Base-by-base conservation (phyloP, 495 filamentous ascomycete genomes). In the Trichoderma virens region DNA sequence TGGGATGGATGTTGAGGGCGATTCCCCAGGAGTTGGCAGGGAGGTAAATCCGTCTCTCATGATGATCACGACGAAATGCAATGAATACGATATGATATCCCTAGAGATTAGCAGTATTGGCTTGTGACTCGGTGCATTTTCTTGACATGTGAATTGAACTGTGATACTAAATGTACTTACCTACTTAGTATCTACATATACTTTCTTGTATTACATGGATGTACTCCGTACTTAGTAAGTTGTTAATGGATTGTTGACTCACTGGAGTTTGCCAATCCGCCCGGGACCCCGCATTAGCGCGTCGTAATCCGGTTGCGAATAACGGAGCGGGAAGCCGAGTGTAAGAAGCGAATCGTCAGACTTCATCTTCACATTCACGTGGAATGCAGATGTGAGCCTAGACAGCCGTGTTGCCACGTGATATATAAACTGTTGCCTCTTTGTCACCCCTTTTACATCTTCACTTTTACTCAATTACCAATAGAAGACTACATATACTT, bases 31-130 rank as follows among this genome's bases (percentile, higher is more conserved):
- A 30, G 25, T 56, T 31, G 11, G 18, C 45, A n/a, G 51, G 51
- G 51, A 56, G 27, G 25, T 9, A 11, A 30, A 43, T 28, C 20
- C 20, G 31, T 14, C 16, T n/a, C 20, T 62, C 38, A 62, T 41
- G 61, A 62, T 39, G 25, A 14, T 43, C 16, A 62, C 35, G 61
- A 62, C 61, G 61, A 62, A 45, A 62, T 62, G 61, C n/a, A 62
- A 62, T 62, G 38, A 62, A 62, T 62, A 43, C 16, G 51, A 30
- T 30, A 56, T 56, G 51, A 56, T 56, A 30, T 56, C 51, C 25
- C 9, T 25, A 20, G n/a, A 51, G 45, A 51, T 5, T 5, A 56
- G 2, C 23, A 28, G 3, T 56, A 9, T 30, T 56, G 14, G 18
- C 14, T 23, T 56, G 51, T 56, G 23, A 30, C 51, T 56, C n/a